Base-by-base conservation (phyloP, 768 basidiomycete species). In the Russula sp. region DNA sequence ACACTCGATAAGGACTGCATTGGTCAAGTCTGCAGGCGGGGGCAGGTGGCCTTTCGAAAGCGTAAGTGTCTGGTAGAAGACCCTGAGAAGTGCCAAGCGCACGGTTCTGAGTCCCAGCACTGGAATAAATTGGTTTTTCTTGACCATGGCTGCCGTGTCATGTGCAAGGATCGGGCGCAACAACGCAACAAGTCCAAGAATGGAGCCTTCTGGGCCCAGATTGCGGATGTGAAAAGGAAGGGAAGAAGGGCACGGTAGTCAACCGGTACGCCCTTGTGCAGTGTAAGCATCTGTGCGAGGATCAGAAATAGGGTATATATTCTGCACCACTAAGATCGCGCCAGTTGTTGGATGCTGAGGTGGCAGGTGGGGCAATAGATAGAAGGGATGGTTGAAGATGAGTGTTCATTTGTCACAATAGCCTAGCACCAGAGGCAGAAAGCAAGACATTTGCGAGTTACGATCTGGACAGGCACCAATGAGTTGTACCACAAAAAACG, bases 291-390 rank as follows among this genome's bases (percentile, higher is more conserved):
- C 70, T 98, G 97, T 0, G 94, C 88, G 48, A 98, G 84, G 66
- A 99, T 83, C 70, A 98, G 97, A 80, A 98, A 98, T 97, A 99
- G 5, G 97, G 96, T 50, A 98, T 87, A 70, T 97, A 98, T 76
- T 98, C 96, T 94, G 73, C 4, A 25, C 32, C 38, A 3, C n/a
- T 39, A 43, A 39, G 50, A 16, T 22, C 32, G 54, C 66, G 66
- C 53, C 65, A 57, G 22, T 51, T 45, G 52, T 38, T 47, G 43
- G 56, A 55, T 20, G 53, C 38, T 45, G 64, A 55, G 35, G 64
- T 43, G 14, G 64, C 66, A 1, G 66, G 64, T 22, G 66, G 66
- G 13, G 64, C 59, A 22, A 65, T 66, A 7, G 64, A 50, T 16
- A 53, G 53, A 9, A 62, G 45, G 49, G 54, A 58, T n/a, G 57